Conservation (phyloP, 2,329 filamentous ascomycete species). For the Thelonectria olida region DNA sequence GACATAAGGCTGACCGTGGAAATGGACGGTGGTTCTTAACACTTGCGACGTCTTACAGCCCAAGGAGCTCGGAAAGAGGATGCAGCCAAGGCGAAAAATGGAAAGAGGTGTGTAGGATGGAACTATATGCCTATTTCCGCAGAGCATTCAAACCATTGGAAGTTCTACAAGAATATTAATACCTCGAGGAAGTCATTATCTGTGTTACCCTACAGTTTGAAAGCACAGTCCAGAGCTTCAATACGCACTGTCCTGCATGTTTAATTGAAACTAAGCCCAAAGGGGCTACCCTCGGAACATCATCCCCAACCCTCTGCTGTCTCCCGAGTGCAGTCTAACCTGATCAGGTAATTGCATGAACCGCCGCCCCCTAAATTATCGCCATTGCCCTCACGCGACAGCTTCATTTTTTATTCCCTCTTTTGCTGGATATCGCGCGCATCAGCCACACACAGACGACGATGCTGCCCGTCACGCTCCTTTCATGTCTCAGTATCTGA, state of each 20-base stretch:
- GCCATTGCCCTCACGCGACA: conserved; percentile 13
- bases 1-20: no score
- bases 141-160: no score
- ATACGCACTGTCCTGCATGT: background rate
- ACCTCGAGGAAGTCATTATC: no score
- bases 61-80: no score
- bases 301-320: background rate
- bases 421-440: background rate
- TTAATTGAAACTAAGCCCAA: background rate
- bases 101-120: no score
- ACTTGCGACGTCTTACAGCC: no score
- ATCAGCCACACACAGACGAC: conserved; percentile 19
- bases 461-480: conserved; percentile 33
- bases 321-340: background rate
- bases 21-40: no score
- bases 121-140: no score
- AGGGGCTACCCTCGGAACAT: background rate
- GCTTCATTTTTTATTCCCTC: background rate
- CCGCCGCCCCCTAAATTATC: conserved; percentile 16
- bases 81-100: no score
- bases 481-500: conserved; percentile 22
- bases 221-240: background rate
- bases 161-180: no score
- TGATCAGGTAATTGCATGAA: conserved; percentile 3
- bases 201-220: background rate